These are phyloP conservation scores for Salvia hispanica DNA, from an alignment of 257 asterid genomes.

Conservation along the genomic window DNA sequence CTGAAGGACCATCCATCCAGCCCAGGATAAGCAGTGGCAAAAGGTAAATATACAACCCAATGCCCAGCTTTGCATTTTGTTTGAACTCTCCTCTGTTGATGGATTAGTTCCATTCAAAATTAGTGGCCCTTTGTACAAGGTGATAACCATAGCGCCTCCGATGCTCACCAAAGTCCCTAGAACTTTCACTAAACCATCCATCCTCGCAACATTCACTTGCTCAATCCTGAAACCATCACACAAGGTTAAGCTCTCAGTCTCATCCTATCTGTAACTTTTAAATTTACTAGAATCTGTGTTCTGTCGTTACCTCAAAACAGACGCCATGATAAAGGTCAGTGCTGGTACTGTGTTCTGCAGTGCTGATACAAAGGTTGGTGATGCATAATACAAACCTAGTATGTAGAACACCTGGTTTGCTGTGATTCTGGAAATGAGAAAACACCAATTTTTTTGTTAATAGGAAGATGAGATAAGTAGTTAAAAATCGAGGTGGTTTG, in stretches of 20 bases:
- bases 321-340: constrained; percentile 64
- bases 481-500: not conserved
- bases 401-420: constrained; percentile 88
- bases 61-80: constrained; percentile 61
- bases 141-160: constrained; percentile 77
- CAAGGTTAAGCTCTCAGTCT: not conserved
- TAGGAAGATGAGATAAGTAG: not conserved
- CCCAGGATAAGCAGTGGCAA: constrained; percentile 90
- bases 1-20: constrained; percentile 95
- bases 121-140: constrained; percentile 81
- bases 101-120: constrained; percentile 41
- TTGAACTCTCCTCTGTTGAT: constrained; percentile 31
- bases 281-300: not conserved
- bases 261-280: not conserved
- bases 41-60: constrained; percentile 77
- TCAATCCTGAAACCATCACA: constrained; percentile 50
- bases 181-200: constrained; percentile 74
- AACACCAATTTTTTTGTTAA: not conserved
- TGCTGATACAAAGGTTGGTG: constrained; percentile 88
- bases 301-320: constrained; percentile 50
- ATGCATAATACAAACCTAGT: constrained; percentile 75
- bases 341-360: constrained; percentile 94
- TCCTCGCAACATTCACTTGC: constrained; percentile 48
- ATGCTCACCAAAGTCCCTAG: constrained; percentile 76
- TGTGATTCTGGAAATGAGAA: constrained; percentile 51